These are phyloP conservation scores for Erysimum cheiri DNA, from an alignment of 441 rosid genomes.

Conservation along the genomic window DNA sequence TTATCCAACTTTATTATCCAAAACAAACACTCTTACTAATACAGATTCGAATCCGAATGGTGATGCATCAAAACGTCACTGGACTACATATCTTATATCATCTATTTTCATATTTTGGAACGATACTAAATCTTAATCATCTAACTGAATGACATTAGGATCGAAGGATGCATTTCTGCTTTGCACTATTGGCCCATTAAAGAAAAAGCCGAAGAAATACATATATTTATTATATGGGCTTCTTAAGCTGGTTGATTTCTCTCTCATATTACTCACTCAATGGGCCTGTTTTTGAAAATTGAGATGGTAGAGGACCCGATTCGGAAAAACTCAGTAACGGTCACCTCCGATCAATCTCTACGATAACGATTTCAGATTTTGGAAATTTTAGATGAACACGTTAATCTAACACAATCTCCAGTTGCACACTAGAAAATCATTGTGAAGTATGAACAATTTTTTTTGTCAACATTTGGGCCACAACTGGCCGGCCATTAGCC, in stretches of 20 bases:
- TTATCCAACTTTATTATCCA: too few species aligned
- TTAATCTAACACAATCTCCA: neutral
- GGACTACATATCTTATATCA: too few species aligned
- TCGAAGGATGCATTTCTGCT: neutral
- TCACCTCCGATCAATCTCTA: neutral
- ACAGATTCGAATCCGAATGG: too few species aligned
- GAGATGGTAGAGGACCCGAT: neutral
- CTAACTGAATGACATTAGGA: neutral
- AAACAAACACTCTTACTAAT: too few species aligned
- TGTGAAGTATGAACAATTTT: neutral
- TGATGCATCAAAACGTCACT: too few species aligned
- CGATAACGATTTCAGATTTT: neutral
- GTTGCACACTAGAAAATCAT: neutral
- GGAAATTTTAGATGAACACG: neutral
- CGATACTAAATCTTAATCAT: neutral
- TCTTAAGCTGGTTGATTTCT: neutral
- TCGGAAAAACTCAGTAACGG: neutral
- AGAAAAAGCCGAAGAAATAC: neutral
- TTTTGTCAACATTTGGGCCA: too few species aligned
- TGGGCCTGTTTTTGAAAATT: slow-evolving; percentile 4
- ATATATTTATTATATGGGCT: neutral
- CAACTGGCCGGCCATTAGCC: too few species aligned
- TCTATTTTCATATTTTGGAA: neutral
- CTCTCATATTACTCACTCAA: too few species aligned
- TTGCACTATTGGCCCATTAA: neutral